Evolutionary conservation across 2,329 filamentous ascomycete genomes (phyloP), one percentile per base, ranked within the genome.

Genomic region (Colletotrichum neosansevieriae): DNA sequence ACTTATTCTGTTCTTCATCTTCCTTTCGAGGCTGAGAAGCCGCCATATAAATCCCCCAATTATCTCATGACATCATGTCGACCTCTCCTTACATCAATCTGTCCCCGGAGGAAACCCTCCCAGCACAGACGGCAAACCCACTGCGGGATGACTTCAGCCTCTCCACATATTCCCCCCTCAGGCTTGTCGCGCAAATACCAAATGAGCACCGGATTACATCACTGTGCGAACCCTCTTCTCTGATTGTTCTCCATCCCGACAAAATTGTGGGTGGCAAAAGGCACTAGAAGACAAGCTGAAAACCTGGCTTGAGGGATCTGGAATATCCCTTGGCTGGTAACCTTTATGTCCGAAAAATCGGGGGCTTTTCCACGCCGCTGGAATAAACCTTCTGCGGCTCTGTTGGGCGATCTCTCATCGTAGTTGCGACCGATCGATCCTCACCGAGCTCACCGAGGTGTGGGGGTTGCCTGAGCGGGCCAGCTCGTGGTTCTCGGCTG

Each of bases 61-160:
- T 21, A 6, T 15, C 47, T 40, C 40, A 65, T 68, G 65, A 68
- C 65, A 68, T 68, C 65, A 68, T 65, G 54, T 44, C 9, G 47
- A n/a, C 12, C 47, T 59, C 65, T 21, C 56, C 54, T 68, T 65
- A 65, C 61, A 64, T 65, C 65, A 68, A 58, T 13, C 47, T 38
- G n/a, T 19, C 21, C 29, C 34, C 49, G 54, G 65, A 65, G 47
- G 24, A 3, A 50, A 60, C n/a, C 6, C 40, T 68, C 61, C 61
- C 24, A 17, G 54, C 65, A 58, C 49, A 44, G 13, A 45, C 42
- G 44, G 51, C 49, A 42, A 60, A 56, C 50, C 63, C 63, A 63
- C 60, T 54, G 65, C 15, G 54, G 61, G 32, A 68, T 68, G 65
- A 68, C 65, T 68, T 68, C 65, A 68, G 65, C 49, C 54, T 65